Percentiles rank a stretch among this genome's conserved stretches.
These are phyloP conservation scores for Phytopythium cucurbitacearum DNA, from an alignment of 352 stramenopile genomes.

Conservation along the genomic window DNA sequence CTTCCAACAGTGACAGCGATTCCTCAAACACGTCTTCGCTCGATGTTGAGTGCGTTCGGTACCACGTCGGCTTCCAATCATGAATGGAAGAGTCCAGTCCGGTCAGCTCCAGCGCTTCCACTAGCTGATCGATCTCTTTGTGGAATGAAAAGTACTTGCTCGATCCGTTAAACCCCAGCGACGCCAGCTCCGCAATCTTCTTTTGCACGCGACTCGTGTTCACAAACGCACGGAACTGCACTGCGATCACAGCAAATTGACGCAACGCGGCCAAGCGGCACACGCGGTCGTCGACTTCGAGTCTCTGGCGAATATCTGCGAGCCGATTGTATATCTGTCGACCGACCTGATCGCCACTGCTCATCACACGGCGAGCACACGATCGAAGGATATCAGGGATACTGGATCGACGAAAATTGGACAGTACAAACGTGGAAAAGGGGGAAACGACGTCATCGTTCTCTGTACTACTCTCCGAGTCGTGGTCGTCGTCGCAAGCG, in stretches of 20 bases:
- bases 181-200: slow-evolving; percentile 14
- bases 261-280: slow-evolving; percentile 1
- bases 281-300: slow-evolving; percentile 3
- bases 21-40: slow-evolving; percentile 8
- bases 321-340: slow-evolving; percentile 18
- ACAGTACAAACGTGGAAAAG: too few relatives aligned
- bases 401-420: not conserved
- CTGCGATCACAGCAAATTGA: slow-evolving; percentile 10
- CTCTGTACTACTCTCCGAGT: too few relatives aligned
- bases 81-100: slow-evolving; percentile 9
- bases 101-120: slow-evolving; percentile 6
- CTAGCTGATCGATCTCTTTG: slow-evolving; percentile 23
- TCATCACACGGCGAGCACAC: slow-evolving; percentile 3
- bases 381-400: not conserved
- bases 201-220: slow-evolving; percentile 7
- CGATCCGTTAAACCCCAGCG: slow-evolving; percentile 12
- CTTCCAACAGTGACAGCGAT: slow-evolving; percentile 11
- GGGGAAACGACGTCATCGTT: too few relatives aligned
- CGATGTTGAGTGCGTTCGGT: slow-evolving; percentile 12
- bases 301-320: slow-evolving; percentile 12
- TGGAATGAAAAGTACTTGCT: slow-evolving; percentile 26
- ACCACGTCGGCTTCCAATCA: slow-evolving; percentile 27
- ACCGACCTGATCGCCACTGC: slow-evolving; percentile 10
- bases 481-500: too few relatives aligned
- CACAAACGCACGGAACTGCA: slow-evolving; percentile 14